Evolutionary conservation across 257 asterid species (phyloP), one percentile per base, ranked within the genome.

Genomic region (Gentiana macrophylla): DNA sequence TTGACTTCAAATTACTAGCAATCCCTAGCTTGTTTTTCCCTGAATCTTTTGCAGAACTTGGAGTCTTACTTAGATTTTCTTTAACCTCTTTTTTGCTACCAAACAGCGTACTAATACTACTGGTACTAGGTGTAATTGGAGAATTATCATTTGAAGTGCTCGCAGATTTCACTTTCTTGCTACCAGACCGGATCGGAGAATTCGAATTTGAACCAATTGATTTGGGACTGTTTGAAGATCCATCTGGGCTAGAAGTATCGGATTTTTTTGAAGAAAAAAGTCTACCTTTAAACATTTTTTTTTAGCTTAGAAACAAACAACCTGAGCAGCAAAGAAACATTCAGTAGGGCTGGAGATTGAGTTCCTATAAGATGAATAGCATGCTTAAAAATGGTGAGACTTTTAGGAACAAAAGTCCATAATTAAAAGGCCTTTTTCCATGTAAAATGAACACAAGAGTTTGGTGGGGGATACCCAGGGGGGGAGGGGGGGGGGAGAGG

Each of bases 241-340:
- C 96, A 70, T 82, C 94, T 3, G 97, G 92, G 83, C 95, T 84
- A 7, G 87, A 84, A 62, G 94, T 61, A 51, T 81, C 93, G 2
- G 96, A 81, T 65, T 91, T 91, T 65, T 85, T 91, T 1, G 98
- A 91, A 2, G 98, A 85, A 45, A 91, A 91, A 56, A 91, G 85
- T 50, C 98, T 60, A 4, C 90, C 95, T 65, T 91, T 88, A 70
- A 91, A 91, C 98, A 91, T 91, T 55, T 41, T 36, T 36, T 15
- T 37, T 9, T 37, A 13, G 50, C 41, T 15, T 43, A 41, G 37
- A n/a, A 32, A 9, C 8, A 8, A 4, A 49, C 38, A 7, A 36
- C 46, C 60, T 33, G 60, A 52, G 8, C 33, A 56, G 55, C 74
- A 48, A 15, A 66, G 48, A 50, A 10, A 55, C 55, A 66, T 66